Conservation (phyloP, 768 basidiomycete genomes). For the Boletus vinaceobasis region DNA sequence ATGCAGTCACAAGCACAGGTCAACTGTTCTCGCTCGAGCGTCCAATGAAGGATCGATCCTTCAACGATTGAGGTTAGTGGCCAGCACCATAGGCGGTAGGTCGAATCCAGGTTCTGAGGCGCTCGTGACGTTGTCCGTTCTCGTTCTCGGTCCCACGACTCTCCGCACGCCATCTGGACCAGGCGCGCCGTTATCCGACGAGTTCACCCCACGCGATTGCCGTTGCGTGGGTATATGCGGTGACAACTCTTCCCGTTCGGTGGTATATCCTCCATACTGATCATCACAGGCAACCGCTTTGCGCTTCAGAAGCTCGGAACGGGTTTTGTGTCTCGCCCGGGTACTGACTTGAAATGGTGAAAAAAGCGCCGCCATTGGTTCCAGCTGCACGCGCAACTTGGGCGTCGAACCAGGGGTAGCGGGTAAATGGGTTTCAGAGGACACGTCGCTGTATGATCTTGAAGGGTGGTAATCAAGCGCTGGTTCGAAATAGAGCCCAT, state of each 20-base stretch:
- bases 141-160: constrained; percentile 57
- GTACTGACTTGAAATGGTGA: too few species aligned
- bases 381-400: too few species aligned
- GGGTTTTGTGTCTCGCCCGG: constrained; percentile 53
- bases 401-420: too few species aligned
- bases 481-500: constrained; percentile 41
- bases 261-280: constrained; percentile 29
- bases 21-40: constrained; percentile 3
- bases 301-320: constrained; percentile 50
- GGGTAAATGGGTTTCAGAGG: constrained; percentile 20
- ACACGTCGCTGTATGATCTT: constrained; percentile 31
- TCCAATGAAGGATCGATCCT: too few species aligned
- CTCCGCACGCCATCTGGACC: constrained; percentile 75
- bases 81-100: too few species aligned
- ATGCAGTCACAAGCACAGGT: background rate
- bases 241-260: too few species aligned
- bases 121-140: too few species aligned
- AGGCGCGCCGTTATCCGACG: constrained; percentile 82
- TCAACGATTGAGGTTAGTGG: too few species aligned
- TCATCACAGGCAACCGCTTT: constrained; percentile 40
- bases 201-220: constrained; percentile 61
- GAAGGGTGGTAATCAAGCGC: constrained; percentile 39
- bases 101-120: too few species aligned
- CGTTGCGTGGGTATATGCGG: too few species aligned
- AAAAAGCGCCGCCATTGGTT: too few species aligned